Conservation (phyloP, 1,284 basidiomycete species). For the Ustilago nuda region DNA sequence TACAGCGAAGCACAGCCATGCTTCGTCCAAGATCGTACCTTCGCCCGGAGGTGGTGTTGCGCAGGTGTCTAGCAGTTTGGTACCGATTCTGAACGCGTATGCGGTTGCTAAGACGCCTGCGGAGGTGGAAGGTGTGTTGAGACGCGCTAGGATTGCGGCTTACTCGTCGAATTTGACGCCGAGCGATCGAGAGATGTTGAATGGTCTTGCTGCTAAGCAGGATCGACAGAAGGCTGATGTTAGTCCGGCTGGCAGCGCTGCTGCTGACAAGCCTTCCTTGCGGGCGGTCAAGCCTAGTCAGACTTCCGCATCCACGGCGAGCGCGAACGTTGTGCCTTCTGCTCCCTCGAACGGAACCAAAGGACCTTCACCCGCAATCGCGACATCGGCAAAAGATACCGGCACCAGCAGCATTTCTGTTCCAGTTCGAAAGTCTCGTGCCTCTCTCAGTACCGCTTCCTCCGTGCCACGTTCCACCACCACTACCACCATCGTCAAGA, state of each 20-base stretch:
- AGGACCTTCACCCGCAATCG: conserved; percentile 15
- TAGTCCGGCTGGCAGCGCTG: conserved; percentile 18
- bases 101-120: conserved; percentile 63
- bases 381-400: conserved; percentile 13
- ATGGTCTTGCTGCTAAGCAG: conserved; percentile 47
- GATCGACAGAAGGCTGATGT: conserved; percentile 38
- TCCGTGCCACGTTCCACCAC: conserved; percentile 11
- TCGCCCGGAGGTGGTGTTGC: conserved; percentile 28
- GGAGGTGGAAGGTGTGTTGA: conserved; percentile 59
- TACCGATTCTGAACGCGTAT: conserved; percentile 63
- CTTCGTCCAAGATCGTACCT: conserved; percentile 25
- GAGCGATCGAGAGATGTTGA: conserved; percentile 59
- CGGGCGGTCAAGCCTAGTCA: conserved; percentile 21
- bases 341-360: conserved; percentile 14
- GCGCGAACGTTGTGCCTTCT: conserved; percentile 4
- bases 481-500: conserved; percentile 22
- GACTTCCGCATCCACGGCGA: neutral
- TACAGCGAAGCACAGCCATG: conserved; percentile 21
- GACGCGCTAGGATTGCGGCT: conserved; percentile 58
- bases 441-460: conserved; percentile 32
- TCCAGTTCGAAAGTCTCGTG: conserved; percentile 39
- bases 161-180: conserved; percentile 54
- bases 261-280: conserved; percentile 9
- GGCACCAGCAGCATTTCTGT: conserved; percentile 19
- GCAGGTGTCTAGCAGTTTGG: conserved; percentile 43